These are phyloP conservation scores for Musa acuminata DNA, from an alignment of 176 grass and related monocot genomes.

Conservation along the genomic window DNA sequence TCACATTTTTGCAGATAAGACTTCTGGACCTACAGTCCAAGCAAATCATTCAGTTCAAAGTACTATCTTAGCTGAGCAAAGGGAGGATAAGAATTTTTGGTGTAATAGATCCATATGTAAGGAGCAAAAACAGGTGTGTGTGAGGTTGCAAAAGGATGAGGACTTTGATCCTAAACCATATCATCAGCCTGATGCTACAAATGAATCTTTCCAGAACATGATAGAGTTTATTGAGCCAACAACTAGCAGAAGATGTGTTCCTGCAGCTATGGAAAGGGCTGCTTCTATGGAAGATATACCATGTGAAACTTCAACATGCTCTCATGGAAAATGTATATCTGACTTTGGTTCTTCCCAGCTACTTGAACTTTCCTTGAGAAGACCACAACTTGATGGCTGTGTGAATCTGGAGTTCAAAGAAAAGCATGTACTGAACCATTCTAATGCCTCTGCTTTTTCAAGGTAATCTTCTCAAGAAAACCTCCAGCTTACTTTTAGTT, in stretches of 20 bases:
- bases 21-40: constrained; percentile 23
- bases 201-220: constrained; percentile 33
- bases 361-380: constrained; percentile 27
- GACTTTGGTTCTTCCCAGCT: constrained; percentile 37
- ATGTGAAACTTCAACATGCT: constrained; percentile 32
- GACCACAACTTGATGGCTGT: constrained; percentile 29
- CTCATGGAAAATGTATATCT: constrained; percentile 25
- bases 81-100: constrained; percentile 20
- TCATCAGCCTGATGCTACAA: constrained; percentile 3
- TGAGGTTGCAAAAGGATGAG: constrained; percentile 4
- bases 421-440: constrained; percentile 78
- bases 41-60: constrained; percentile 12
- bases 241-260: constrained; percentile 25
- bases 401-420: constrained; percentile 31
- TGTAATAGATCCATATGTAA: constrained; percentile 29
- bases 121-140: constrained; percentile 26
- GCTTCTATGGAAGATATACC: constrained; percentile 15
- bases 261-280: constrained; percentile 30
- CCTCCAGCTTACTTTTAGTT: neutral
- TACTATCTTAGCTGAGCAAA: constrained; percentile 26
- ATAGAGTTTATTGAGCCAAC: constrained; percentile 30
- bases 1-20: constrained; percentile 38
- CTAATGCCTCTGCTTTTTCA: constrained; percentile 69
- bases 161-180: constrained; percentile 31
- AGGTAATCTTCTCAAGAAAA: constrained; percentile 1